Conservation (phyloP, 2,329 filamentous ascomycete species). For the Ophiocordyceps camponoti-saundersi region DNA sequence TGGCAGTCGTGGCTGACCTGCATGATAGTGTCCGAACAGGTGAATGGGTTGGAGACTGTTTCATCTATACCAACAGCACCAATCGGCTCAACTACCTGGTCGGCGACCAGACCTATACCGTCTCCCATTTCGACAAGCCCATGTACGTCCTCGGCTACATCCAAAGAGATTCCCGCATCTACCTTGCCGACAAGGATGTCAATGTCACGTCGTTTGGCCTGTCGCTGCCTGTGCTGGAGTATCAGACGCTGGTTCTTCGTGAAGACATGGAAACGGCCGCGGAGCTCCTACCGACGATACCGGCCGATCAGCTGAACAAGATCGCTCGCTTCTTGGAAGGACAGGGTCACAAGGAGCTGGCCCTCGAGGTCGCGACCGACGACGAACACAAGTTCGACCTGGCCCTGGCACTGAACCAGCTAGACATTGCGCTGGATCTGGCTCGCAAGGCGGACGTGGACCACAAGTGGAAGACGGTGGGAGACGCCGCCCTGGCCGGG, state of each 20-base stretch:
- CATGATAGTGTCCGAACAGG: constrained; percentile 62
- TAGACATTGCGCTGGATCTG: constrained; percentile 72
- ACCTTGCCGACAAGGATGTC: constrained; percentile 91
- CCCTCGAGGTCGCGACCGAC: constrained; percentile 85
- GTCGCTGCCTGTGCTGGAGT: constrained; percentile 85
- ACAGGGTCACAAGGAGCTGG: constrained; percentile 91
- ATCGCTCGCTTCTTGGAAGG: constrained; percentile 95
- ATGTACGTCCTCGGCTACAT: constrained; percentile 95
- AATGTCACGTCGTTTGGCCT: constrained; percentile 78
- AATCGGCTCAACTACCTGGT: constrained; percentile 97
- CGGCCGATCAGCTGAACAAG: constrained; percentile 91
- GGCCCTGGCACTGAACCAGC: constrained; percentile 63
- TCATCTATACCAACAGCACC: constrained; percentile 95
- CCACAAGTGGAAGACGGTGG: constrained; percentile 97
- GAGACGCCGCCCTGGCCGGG: constrained; percentile 68
- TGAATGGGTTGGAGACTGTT: constrained; percentile 96
- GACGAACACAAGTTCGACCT: constrained; percentile 94
- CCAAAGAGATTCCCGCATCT: constrained; percentile 84
- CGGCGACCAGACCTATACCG: constrained; percentile 92
- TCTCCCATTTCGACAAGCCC: constrained; percentile 89
- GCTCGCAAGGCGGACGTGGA: constrained; percentile 73
- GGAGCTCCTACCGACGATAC: constrained; percentile 70
- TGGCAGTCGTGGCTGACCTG: constrained; percentile 9
- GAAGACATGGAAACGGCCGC: constrained; percentile 85
- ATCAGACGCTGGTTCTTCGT: constrained; percentile 87